Base-by-base conservation (phyloP, 2,329 filamentous ascomycete species). In the Fusarium guadeloupense region DNA sequence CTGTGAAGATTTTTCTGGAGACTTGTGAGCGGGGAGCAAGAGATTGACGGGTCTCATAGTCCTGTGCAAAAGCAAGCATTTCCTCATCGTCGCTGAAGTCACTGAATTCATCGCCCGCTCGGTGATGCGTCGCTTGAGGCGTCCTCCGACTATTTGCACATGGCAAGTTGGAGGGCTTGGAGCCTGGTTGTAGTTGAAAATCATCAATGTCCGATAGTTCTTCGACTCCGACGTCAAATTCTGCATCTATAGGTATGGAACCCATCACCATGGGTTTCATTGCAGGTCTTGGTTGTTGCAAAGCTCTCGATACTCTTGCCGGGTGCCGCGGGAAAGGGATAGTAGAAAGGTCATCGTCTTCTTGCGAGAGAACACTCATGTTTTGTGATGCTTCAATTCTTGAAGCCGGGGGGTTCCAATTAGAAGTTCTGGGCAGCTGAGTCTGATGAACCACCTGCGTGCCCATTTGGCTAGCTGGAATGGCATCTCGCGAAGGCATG, bases 361-460 rank as follows among this genome's bases (percentile, higher is more conserved):
- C 69, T 34, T 67, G 68, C 5, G 66, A 68, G 25, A 72, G 60
- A 14, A 71, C 44, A 14, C 65, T 69, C 34, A 58, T 67, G 23
- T 52, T 63, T 38, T 62, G 50, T 4, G 64, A 53, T 14, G 59
- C 31, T 31, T 56, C 62, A n/a, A 64, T 53, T 23, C 52, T 46
- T n/a, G 58, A 56, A 7, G 56, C 62, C 19, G 68, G 51, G 17
- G 64, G 56, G 21, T 69, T 71, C 64, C 71, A 63, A 7, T 56
- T 46, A 34, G 68, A 66, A n/a, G 48, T 50, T 26, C 62, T 59
- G 9, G 76, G 74, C 19, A 81, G 64, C 49, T 85, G 83, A 1
- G 83, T 85, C 64, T 85, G 83, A 17, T 80, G 76, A 17, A 85
- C 77, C 16, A 84, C 75, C 57, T 86, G 80, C 1, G 80, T 79